These are phyloP conservation scores for Alternaria triticina DNA, from an alignment of 2,329 filamentous ascomycete genomes.

Conservation along the genomic window DNA sequence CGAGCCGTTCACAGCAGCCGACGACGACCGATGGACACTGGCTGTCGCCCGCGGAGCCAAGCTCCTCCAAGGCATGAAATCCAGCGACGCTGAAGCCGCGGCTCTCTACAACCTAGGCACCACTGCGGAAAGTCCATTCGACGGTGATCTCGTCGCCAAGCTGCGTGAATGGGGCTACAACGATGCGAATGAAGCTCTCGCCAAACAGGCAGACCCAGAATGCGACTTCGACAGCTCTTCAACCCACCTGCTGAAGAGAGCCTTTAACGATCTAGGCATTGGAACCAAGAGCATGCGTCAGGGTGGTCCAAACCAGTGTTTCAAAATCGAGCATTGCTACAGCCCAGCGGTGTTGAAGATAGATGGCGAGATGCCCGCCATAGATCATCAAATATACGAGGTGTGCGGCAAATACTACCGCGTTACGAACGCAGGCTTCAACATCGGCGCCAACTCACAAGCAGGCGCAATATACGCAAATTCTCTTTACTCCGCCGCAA, in stretches of 20 bases:
- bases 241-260: background rate
- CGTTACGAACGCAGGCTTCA: conserved; percentile 5
- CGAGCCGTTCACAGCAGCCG: background rate
- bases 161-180: conserved; percentile 20
- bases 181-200: conserved; percentile 7
- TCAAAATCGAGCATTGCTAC: conserved; percentile 19
- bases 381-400: conserved; percentile 19
- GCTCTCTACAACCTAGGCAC: conserved; percentile 6
- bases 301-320: conserved; percentile 22
- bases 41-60: conserved; percentile 15
- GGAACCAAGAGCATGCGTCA: conserved; percentile 9
- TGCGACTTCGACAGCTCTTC: conserved; percentile 11
- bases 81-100: conserved; percentile 12
- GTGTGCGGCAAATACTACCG: conserved; percentile 19
- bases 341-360: conserved; percentile 5
- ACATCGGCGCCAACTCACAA: conserved; percentile 14
- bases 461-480: conserved; percentile 15
- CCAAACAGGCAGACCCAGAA: conserved; percentile 4
- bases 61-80: conserved; percentile 17
- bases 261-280: conserved; percentile 11
- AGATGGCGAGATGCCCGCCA: background rate
- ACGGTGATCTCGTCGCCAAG: conserved; percentile 10
- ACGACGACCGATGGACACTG: conserved; percentile 2
- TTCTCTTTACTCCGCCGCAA: background rate
- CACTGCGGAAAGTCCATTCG: conserved; percentile 9